phyloP scores from a whole-genome alignment of 1,284 basidiomycete species.

The Papiliotrema laurentii region DNA sequence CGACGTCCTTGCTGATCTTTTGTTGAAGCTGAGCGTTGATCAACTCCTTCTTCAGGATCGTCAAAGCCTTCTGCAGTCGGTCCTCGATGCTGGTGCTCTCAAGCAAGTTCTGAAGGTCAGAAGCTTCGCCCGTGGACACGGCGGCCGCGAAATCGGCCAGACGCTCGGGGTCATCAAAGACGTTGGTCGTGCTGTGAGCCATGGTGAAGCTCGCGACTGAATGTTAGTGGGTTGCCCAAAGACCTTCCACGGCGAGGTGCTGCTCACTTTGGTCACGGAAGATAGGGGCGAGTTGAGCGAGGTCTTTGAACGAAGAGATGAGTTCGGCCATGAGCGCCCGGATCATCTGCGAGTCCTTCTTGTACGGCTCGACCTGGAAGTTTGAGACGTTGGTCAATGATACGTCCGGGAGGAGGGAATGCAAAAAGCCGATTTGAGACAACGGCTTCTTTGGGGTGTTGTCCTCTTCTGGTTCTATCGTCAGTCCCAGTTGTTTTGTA shows the following conservation, averaged over 20 bases:
- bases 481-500: neutral
- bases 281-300: constrained; percentile 92
- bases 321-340: constrained; percentile 96
- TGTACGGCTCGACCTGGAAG: constrained; percentile 72
- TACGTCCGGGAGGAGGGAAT: constrained; percentile 66
- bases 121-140: constrained; percentile 84
- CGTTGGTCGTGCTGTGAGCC: constrained; percentile 90
- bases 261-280: constrained; percentile 86
- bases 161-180: constrained; percentile 98
- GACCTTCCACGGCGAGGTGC: too few species aligned
- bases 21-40: constrained; percentile 95
- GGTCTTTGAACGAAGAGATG: constrained; percentile 97
- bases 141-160: constrained; percentile 97
- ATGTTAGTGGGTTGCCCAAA: neutral
- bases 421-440: constrained; percentile 67
- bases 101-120: constrained; percentile 89
- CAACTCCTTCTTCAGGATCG: constrained; percentile 96
- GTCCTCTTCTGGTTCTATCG: neutral
- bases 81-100: constrained; percentile 85
- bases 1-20: constrained; percentile 91
- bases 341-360: constrained; percentile 90
- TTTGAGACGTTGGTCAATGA: constrained; percentile 91
- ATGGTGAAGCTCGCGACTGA: constrained; percentile 70
- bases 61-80: constrained; percentile 79
- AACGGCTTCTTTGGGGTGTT: constrained; percentile 6